Conservation (phyloP, 176 grass and related monocot genomes). For the Triticum timopheevii region DNA sequence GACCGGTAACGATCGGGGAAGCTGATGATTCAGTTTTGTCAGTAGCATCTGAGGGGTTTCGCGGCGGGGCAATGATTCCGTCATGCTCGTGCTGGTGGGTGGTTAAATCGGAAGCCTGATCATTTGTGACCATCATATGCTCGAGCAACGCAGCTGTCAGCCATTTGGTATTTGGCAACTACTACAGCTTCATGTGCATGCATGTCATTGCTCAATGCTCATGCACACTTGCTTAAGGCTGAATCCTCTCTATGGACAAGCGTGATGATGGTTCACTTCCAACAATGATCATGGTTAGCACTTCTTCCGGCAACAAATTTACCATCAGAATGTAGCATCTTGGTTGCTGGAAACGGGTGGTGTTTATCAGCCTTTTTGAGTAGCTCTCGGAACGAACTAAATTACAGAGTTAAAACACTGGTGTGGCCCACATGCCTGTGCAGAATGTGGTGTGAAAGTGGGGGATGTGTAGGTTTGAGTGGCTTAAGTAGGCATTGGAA, state of each 20-base stretch:
- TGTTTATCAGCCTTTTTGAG: neutral
- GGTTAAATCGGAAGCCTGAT: slow-evolving; percentile 27
- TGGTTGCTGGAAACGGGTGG: neutral
- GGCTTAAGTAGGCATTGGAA: slow-evolving; percentile 18
- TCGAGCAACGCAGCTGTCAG: neutral
- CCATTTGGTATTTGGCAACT: neutral
- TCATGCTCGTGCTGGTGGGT: slow-evolving; percentile 46
- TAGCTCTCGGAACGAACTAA: neutral
- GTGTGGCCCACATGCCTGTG: neutral
- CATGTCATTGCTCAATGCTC: slow-evolving; percentile 5
- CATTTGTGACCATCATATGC: slow-evolving; percentile 9
- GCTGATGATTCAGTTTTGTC: slow-evolving; percentile 17
- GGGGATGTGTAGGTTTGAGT: slow-evolving; percentile 39
- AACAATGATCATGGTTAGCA: slow-evolving; percentile 26
- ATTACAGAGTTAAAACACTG: neutral
- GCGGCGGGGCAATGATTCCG: slow-evolving; percentile 41
- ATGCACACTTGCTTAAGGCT: slow-evolving; percentile 34
- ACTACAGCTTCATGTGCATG: slow-evolving; percentile 10
- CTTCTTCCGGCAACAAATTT: slow-evolving; percentile 46
- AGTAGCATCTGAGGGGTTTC: neutral
- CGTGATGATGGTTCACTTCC: slow-evolving; percentile 27
- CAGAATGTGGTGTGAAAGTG: slow-evolving; percentile 32
- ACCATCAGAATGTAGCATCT: slow-evolving; percentile 23
- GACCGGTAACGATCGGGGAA: neutral
- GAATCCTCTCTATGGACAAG: slow-evolving; percentile 28